Evolutionary conservation across 768 basidiomycete species (phyloP), one percentile per base, ranked within the genome.

Genomic region (Pleurotus cornucopiae): DNA sequence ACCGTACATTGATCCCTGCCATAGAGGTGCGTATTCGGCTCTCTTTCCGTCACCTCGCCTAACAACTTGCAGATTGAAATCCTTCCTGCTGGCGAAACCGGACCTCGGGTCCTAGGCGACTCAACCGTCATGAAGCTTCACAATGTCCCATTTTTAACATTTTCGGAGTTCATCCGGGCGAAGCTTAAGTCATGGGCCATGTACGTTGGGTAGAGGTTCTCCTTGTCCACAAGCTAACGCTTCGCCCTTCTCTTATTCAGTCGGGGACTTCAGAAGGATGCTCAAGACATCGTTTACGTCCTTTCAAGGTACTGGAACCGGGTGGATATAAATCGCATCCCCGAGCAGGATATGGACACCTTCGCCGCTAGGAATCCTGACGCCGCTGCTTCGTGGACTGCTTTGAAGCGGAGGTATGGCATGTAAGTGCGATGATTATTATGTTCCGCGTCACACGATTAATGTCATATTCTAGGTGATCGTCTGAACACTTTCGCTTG

Each of bases 171-270:
- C 71, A 72, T 93, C 63, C 79, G 91, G 63, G 90, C 89, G 46
- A 94, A 93, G 74, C 75, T 94, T 51, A 92, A 89, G 62, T 71
- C 81, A 14, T 94, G 91, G 91, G 77, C 84, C 60, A 86, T 89
- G 91, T 89, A 76, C 64, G 84, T 63, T 59, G 57, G 58, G 49
- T 61, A 58, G 56, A 55, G 43, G 51, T 60, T 57, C 52, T 48
- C 37, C 26, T n/a, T 13, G 58, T 45, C 43, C 56, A 40, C 55
- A 20, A 59, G 45, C 48, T 60, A 49, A 26, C 58, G 21, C 59
- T 53, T 54, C 63, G 59, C 60, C 49, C 45, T 61, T 49, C 30
- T 55, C 49, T 37, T 57, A 57, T 60, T 57, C 69, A 91, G 89
- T 66, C 85, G 88, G 52, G 81, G 82, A 38, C 74, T 76, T 20